Percentiles rank a stretch among this genome's conserved stretches.
Evolutionary conservation across 2,329 filamentous ascomycete species (phyloP).

Genomic region (Pseudocercospora pini-densiflorae): DNA sequence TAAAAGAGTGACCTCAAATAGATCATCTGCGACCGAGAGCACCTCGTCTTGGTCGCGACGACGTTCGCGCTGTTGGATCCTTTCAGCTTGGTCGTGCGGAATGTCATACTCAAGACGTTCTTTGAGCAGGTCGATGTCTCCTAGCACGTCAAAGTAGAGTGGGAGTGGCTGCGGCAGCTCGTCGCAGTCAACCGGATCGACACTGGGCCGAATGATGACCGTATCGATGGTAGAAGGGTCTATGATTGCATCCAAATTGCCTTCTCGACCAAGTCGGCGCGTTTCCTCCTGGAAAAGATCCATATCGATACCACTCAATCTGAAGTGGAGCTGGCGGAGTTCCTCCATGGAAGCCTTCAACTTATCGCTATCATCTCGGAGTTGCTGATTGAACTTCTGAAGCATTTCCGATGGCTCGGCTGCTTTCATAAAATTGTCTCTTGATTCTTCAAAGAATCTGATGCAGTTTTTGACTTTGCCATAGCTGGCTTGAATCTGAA

Average conservation of each 20-base stretch:
- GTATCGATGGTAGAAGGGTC: neutral
- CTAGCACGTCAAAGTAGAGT: constrained; percentile 4
- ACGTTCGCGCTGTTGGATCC: neutral
- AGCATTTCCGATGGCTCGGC: neutral
- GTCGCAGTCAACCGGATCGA: too few species aligned
- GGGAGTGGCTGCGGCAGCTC: neutral
- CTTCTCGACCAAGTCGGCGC: neutral
- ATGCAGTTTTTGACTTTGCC: neutral
- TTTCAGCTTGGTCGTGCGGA: neutral
- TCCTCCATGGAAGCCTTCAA: neutral
- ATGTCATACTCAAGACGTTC: neutral
- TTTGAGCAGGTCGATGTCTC: neutral
- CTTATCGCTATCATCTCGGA: neutral
- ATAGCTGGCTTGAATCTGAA: neutral
- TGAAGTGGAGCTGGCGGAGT: neutral
- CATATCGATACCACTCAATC: neutral
- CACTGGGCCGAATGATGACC: too few species aligned
- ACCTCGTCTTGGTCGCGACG: neutral
- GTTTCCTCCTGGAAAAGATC: neutral
- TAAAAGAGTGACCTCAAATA: neutral
- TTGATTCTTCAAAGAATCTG: neutral
- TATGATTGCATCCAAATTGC: neutral
- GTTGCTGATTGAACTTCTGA: too few species aligned
- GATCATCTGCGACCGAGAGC: neutral
- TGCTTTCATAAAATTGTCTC: neutral